These are phyloP conservation scores for Talaromyces amestolkiae DNA, from an alignment of 2,329 filamentous ascomycete genomes.

Conservation along the genomic window DNA sequence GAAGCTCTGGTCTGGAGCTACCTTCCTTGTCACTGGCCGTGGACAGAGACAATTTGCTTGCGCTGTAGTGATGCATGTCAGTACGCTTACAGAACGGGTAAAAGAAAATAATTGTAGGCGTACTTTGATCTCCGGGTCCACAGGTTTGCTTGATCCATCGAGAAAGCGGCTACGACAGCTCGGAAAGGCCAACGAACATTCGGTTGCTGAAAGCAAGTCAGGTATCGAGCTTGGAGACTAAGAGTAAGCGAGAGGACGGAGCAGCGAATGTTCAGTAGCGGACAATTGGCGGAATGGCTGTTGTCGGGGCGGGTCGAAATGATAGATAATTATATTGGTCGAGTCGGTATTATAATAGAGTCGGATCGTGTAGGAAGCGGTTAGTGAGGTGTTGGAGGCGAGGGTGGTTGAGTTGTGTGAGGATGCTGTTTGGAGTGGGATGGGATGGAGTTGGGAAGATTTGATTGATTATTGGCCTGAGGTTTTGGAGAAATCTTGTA, in stretches of 20 bases:
- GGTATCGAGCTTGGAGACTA: conserved; percentile 11
- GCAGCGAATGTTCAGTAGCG: conserved; percentile 6
- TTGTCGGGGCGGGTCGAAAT: background rate
- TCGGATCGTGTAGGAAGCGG: background rate
- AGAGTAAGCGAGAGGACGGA: conserved; percentile 15
- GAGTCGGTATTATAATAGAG: background rate
- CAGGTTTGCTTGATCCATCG: conserved; percentile 52
- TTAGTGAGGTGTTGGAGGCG: background rate
- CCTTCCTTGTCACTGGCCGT: conserved; percentile 61
- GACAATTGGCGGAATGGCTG: background rate
- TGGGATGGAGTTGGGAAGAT: conserved; percentile 13
- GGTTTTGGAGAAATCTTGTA: conserved; percentile 10
- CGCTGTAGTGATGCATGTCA: conserved; percentile 50
- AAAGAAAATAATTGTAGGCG: conserved; percentile 22
- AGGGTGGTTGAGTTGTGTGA: conserved; percentile 2
- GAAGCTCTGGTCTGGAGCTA: conserved; percentile 55
- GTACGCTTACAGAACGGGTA: conserved; percentile 22
- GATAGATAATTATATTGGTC: background rate
- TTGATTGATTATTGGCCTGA: conserved; percentile 14
- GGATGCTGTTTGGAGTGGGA: conserved; percentile 9
- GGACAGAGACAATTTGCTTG: conserved; percentile 86
- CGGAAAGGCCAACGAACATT: conserved; percentile 39
- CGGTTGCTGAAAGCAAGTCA: conserved; percentile 24
- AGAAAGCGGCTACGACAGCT: conserved; percentile 36
- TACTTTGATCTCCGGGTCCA: conserved; percentile 52